Conservation (phyloP, 805 yeast genomes). For the Debaryomyces tyrocola region DNA sequence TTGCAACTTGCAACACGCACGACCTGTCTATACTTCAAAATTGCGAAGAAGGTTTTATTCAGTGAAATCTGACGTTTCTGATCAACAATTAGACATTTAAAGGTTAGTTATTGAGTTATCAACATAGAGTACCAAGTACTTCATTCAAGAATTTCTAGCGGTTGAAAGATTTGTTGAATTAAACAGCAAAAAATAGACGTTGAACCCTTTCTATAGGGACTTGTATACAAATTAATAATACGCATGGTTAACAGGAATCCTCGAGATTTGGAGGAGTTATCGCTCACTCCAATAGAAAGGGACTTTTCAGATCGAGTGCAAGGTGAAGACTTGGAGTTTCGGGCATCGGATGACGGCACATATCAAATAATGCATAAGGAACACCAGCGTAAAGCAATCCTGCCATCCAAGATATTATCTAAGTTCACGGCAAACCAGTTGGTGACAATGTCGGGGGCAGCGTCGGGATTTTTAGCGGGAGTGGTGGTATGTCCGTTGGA, state of each 20-base stretch:
- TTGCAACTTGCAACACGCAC: neutral
- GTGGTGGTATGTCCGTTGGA: slow-evolving; percentile 91
- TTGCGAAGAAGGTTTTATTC: neutral
- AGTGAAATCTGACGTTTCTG: no score
- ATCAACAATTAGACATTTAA: no score
- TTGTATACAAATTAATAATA: neutral
- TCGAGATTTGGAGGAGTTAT: neutral
- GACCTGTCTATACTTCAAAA: neutral
- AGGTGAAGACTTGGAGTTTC: slow-evolving; percentile 39
- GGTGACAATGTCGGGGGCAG: slow-evolving; percentile 84
- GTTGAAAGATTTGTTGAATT: neutral
- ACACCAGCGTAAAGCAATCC: slow-evolving; percentile 14
- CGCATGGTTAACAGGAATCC: no score
- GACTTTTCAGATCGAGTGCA: slow-evolving; percentile 35
- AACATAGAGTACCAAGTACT: no score
- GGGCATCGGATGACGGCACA: slow-evolving; percentile 16
- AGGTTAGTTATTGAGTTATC: no score
- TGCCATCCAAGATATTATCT: slow-evolving; percentile 20
- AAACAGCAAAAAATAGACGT: neutral
- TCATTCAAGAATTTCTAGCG: neutral
- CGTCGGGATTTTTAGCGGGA: slow-evolving; percentile 92
- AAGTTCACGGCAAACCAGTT: slow-evolving; percentile 50
- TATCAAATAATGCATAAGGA: slow-evolving; percentile 23
- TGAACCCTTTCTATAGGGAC: neutral
- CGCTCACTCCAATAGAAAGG: neutral